Conservation (phyloP, 2,329 filamentous ascomycete species). For the Alternaria brassicae region DNA sequence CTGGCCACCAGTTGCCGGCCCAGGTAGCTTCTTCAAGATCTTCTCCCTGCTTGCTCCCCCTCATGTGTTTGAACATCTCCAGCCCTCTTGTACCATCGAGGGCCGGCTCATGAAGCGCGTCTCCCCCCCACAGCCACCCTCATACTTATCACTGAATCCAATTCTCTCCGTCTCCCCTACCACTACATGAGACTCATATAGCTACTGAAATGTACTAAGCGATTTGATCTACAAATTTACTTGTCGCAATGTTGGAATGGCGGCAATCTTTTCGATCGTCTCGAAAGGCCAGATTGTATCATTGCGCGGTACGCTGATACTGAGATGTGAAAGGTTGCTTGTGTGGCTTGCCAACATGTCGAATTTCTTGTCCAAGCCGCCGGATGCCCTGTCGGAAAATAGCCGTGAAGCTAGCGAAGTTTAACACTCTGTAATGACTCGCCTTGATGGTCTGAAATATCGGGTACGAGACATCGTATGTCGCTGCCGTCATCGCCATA, state of each 20-base stretch:
- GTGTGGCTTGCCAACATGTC: slow-evolving; percentile 7
- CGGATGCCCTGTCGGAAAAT: background rate
- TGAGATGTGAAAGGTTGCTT: slow-evolving; percentile 17
- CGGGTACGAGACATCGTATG: background rate
- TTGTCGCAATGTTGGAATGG: slow-evolving; percentile 10
- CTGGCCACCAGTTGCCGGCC: slow-evolving; percentile 15
- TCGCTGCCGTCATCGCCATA: background rate
- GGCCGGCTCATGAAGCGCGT: slow-evolving; percentile 13
- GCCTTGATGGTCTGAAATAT: slow-evolving; percentile 17
- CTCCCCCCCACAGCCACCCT: slow-evolving; percentile 1
- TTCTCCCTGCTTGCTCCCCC: slow-evolving; percentile 7
- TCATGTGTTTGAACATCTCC: slow-evolving; percentile 19
- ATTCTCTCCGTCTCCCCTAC: background rate
- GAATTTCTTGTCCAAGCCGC: background rate
- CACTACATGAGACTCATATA: background rate
- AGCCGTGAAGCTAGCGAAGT: slow-evolving; percentile 7
- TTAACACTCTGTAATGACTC: slow-evolving; percentile 13
- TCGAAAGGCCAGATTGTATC: slow-evolving; percentile 21
- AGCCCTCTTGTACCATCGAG: slow-evolving; percentile 12
- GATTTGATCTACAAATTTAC: slow-evolving; percentile 22
- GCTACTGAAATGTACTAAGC: background rate
- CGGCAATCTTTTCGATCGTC: slow-evolving; percentile 7
- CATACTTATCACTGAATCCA: slow-evolving; percentile 1
- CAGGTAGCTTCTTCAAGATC: slow-evolving; percentile 14
- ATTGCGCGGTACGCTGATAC: slow-evolving; percentile 22